Evolutionary conservation across 805 yeast species (phyloP), one percentile per base, ranked within the genome.

Genomic region (Schwanniomyces yamadae): DNA sequence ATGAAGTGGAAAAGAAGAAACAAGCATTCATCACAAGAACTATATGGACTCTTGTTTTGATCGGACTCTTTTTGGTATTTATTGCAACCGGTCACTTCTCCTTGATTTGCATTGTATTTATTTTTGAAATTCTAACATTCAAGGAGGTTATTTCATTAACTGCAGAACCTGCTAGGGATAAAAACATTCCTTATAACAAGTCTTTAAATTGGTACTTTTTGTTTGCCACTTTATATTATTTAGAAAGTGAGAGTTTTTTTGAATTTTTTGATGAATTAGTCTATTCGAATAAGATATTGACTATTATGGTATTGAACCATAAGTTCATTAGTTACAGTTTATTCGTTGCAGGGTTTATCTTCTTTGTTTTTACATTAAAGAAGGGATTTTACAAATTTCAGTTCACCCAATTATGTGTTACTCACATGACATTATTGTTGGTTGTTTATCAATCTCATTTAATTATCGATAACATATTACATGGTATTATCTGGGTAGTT

Each of bases 401-500:
- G 66, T 91, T 91, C 69, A 88, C 91, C 14, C 96, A 93, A 55
- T 76, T 93, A 48, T 87, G 96, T 61, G 77, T 85, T 42, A 90
- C 98, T 4, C 97, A 91, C 58, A 88, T 93, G 96, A 88, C 93
- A 13, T 66, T 93, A 49, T 66, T 90, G 42, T 65, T 93, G 40
- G 95, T 91, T 37, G 95, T 93, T 18, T 80, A 87, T 68, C 99
- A 93, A 67, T 93, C 95, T 31, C 95, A 93, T 62, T 79, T 90
- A 59, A 85, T 93, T 50, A 89, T 87, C 49, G 85, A 81, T 53
- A 93, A 93, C 61, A 84, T 91, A 39, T 73, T 90, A 50, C 84
- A 80, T 46, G 99, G 99, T 10, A 69, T 93, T 57, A 83, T 89
- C 54, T 93, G 99, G 99, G 87, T 93, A 63, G 67, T 93, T 41